These are phyloP conservation scores for Naganishia onofrii DNA, from an alignment of 768 basidiomycete species.

Conservation along the genomic window DNA sequence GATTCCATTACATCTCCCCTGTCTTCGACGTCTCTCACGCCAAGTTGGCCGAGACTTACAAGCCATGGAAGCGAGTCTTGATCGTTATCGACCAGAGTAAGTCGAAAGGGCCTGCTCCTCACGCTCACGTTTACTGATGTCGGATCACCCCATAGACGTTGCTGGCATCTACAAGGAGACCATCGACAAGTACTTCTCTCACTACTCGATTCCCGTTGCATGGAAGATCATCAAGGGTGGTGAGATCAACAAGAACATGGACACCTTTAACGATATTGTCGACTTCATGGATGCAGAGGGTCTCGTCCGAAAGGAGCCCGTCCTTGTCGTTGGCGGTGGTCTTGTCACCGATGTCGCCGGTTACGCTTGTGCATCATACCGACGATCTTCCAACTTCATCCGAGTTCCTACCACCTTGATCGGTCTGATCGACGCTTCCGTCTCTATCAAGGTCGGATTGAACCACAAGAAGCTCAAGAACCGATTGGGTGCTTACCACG, in stretches of 20 bases:
- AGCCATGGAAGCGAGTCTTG: constrained; percentile 50
- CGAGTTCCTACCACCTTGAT: constrained; percentile 53
- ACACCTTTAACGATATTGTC: constrained; percentile 52
- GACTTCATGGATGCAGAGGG: constrained; percentile 54
- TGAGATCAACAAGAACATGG: constrained; percentile 53
- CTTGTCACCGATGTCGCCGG: constrained; percentile 51
- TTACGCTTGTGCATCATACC: constrained; percentile 51
- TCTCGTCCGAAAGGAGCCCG: constrained; percentile 53
- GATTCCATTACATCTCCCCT: constrained; percentile 49
- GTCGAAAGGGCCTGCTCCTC: constrained; percentile 1
- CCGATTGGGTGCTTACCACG: constrained; percentile 36
- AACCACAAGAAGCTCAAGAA: constrained; percentile 53
- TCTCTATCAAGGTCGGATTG: constrained; percentile 51
- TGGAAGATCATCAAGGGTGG: constrained; percentile 53
- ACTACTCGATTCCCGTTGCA: constrained; percentile 47
- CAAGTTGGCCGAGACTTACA: constrained; percentile 50
- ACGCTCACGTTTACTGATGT: not conserved
- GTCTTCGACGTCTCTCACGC: constrained; percentile 48
- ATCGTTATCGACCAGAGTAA: constrained; percentile 52
- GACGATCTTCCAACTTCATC: constrained; percentile 50
- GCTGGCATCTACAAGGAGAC: constrained; percentile 47
- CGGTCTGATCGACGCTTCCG: constrained; percentile 53
- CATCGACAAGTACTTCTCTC: constrained; percentile 49
- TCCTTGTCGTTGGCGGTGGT: constrained; percentile 51
- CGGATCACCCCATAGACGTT: constrained; percentile 33